These are phyloP conservation scores for Sordariomycetes sp. DNA, from an alignment of 2,329 filamentous ascomycete species.

Conservation along the genomic window DNA sequence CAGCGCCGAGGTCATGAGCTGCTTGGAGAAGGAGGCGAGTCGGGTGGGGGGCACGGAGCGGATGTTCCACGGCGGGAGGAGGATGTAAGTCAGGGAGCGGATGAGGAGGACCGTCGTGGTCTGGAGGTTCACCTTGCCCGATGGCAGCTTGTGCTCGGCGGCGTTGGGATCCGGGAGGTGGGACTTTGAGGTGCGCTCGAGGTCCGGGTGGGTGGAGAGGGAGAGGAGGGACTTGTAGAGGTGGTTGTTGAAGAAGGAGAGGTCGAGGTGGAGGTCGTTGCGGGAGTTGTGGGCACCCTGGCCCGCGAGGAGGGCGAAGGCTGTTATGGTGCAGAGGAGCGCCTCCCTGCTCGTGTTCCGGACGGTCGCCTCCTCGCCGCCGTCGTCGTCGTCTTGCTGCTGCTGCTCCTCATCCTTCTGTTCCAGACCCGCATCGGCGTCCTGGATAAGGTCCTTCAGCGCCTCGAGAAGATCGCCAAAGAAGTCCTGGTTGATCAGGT, in stretches of 20 bases:
- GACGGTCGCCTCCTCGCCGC: constrained; percentile 31
- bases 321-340: constrained; percentile 88
- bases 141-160: constrained; percentile 21
- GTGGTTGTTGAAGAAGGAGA: constrained; percentile 89
- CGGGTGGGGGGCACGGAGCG: constrained; percentile 67
- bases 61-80: constrained; percentile 63
- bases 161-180: constrained; percentile 53
- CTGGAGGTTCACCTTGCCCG: constrained; percentile 74
- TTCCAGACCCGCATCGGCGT: constrained; percentile 47
- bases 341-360: constrained; percentile 76
- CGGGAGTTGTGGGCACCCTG: constrained; percentile 85
- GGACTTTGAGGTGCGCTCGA: constrained; percentile 68
- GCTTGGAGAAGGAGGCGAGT: constrained; percentile 87
- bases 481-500: constrained; percentile 98
- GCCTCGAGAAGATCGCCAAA: constrained; percentile 94
- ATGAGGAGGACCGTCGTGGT: constrained; percentile 89
- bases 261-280: constrained; percentile 70
- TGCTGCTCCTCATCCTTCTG: constrained; percentile 24
- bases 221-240: constrained; percentile 78
- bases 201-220: constrained; percentile 68
- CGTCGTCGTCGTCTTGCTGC: constrained; percentile 28
- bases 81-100: constrained; percentile 68
- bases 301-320: constrained; percentile 88
- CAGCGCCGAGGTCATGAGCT: constrained; percentile 67
- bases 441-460: constrained; percentile 78